Conservation (phyloP, 2,329 filamentous ascomycete genomes). For the Plectosphaerella sp. region DNA sequence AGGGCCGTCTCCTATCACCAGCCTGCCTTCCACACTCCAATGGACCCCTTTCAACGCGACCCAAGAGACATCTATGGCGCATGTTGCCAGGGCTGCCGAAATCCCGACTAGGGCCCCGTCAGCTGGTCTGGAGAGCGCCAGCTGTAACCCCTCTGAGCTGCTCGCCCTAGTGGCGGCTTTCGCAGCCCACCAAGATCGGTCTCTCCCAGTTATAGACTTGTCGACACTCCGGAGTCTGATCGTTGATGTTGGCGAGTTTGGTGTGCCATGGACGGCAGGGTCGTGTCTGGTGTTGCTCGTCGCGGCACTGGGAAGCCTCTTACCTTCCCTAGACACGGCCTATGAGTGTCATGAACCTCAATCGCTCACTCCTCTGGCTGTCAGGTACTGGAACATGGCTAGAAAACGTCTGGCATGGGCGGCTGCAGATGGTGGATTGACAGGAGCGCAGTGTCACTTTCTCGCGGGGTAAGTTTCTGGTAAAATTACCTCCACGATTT, state of each 20-base stretch:
- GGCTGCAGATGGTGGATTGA: background rate
- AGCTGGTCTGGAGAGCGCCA: background rate
- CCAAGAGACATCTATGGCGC: background rate
- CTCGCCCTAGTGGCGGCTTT: background rate
- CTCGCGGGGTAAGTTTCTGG: constrained; percentile 1
- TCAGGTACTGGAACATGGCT: constrained; percentile 5
- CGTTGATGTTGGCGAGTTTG: background rate
- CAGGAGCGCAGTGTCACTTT: constrained; percentile 3
- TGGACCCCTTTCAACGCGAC: background rate
- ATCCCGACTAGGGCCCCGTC: background rate
- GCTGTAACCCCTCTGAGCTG: background rate
- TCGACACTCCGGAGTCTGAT: background rate
- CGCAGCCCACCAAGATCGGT: background rate
- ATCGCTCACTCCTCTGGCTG: background rate
- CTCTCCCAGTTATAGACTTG: background rate
- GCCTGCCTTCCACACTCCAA: background rate
- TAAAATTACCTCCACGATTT: background rate
- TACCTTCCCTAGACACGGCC: background rate
- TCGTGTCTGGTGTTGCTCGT: constrained; percentile 4
- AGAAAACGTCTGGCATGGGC: constrained; percentile 3
- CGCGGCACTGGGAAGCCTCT: background rate
- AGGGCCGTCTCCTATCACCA: background rate
- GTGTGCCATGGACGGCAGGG: background rate
- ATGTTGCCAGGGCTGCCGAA: background rate
- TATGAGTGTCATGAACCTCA: too few species aligned